Evolutionary conservation across 164 flowering plant species (phyloP).

Genomic region (Tetracentron sinense): DNA sequence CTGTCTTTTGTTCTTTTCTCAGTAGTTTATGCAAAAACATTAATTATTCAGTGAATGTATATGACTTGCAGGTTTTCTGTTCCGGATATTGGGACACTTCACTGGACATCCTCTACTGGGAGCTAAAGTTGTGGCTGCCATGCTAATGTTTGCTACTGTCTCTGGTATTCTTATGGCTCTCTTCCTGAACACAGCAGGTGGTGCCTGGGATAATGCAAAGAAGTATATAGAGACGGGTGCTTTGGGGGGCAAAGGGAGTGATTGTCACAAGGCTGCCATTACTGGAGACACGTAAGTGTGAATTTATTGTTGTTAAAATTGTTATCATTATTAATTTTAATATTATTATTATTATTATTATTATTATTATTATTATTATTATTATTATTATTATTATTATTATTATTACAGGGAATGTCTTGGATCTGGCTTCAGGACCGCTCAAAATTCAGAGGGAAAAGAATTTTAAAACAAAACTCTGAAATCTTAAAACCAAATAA

Average conservation of each 20-base stretch:
- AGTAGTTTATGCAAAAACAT: too few species aligned
- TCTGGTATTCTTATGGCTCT: conserved; percentile 98
- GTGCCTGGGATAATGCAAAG: conserved; percentile 99
- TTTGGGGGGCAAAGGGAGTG: conserved; percentile 98
- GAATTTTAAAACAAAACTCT: too few species aligned
- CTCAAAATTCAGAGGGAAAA: too few species aligned
- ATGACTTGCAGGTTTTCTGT: conserved; percentile 60
- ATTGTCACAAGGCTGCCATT: conserved; percentile 88
- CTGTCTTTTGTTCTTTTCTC: not conserved
- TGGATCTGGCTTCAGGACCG: too few species aligned
- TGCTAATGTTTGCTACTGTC: conserved; percentile 97
- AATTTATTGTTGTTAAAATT: too few species aligned
- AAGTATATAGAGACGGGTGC: conserved; percentile 96
- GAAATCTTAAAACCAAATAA: too few species aligned
- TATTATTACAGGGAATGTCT: too few species aligned
- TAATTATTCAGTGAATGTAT: not conserved
- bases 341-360: too few species aligned
- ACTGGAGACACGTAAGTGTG: conserved; percentile 96
- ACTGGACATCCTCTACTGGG: conserved; percentile 92
- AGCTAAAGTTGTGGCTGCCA: conserved; percentile 93
- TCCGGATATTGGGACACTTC: conserved; percentile 77
- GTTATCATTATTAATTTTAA: too few species aligned
- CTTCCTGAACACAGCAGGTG: conserved; percentile 95
- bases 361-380: too few species aligned
- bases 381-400: too few species aligned